Evolutionary conservation across 768 basidiomycete genomes (phyloP), one percentile per base, ranked within the genome.

Genomic region (Lactarius indigo): DNA sequence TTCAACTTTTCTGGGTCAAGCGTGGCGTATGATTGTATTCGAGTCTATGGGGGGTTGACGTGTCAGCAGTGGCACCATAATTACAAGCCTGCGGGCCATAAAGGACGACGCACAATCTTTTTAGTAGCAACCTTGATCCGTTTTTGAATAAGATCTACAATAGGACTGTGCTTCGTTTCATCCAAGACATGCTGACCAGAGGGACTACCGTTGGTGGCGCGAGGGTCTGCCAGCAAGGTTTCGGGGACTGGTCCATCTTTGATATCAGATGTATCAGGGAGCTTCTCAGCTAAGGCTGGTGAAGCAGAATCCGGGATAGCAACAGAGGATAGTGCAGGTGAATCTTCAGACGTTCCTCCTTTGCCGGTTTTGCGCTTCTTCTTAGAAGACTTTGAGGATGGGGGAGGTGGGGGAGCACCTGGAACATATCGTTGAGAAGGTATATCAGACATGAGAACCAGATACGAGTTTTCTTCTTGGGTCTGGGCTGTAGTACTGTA

Each of bases 101-200:
- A 71, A 78, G 57, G 35, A 35, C 28, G 20, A 79, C 85, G 70
- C 74, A 92, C 93, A 69, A 94, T 91, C 78, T 95, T 96, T 82
- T 95, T 95, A 63, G 81, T 83, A 26, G 91, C 83, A 44, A 84
- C 80, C 69, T 92, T 91, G 73, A 92, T 77, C 59, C 93, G 84
- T 78, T 94, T 95, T 72, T 82, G 81, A 68, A 96, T 78, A 68
- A 96, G 83, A 56, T 95, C 92, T 60, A 89, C 85, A 64, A 90
- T 83, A 9, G 92, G 88, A 68, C 88, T 90, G 20, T 75, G 77
- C 74, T 87, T 90, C 65, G 80, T 71, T 47, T 59, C 66, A 65
- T 83, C 80, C 10, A 78, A 71, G 39, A 78, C 68, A 33, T 50
- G 47, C 30, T 41, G 52, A 20, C 61, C 23, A n/a, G 68, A 63